A percentile compares a stretch with the other conserved stretches of the same genome.
These are phyloP conservation scores for Trametes sp. DNA, from an alignment of 1,284 basidiomycete genomes.

Conservation along the genomic window DNA sequence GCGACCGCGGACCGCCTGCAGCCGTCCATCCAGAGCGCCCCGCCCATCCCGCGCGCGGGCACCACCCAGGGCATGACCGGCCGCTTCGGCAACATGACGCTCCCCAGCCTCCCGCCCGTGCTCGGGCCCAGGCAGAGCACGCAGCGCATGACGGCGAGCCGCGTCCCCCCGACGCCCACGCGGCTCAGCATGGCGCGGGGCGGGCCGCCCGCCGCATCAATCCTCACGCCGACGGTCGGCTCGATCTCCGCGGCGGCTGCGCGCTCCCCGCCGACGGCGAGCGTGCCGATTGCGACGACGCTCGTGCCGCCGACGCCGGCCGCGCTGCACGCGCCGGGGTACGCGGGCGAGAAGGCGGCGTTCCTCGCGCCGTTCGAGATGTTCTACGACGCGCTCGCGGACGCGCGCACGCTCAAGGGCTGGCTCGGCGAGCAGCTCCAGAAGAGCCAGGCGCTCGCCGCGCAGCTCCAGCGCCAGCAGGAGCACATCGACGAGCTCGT, in stretches of 20 bases:
- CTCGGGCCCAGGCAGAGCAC: constrained; percentile 51
- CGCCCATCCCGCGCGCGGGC: constrained; percentile 65
- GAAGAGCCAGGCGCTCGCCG: constrained; percentile 61
- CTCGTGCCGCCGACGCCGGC: constrained; percentile 73
- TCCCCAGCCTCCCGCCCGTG: constrained; percentile 69
- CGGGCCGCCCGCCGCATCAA: constrained; percentile 13
- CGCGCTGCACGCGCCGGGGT: constrained; percentile 63
- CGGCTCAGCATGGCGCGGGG: constrained; percentile 59
- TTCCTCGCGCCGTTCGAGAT: constrained; percentile 80
- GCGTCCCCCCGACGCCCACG: constrained; percentile 78
- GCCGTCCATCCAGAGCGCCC: constrained; percentile 75
- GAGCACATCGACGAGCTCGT: constrained; percentile 66
- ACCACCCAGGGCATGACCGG: constrained; percentile 40
- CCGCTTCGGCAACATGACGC: constrained; percentile 59
- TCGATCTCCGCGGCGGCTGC: constrained; percentile 37
- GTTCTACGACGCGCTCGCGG: constrained; percentile 81
- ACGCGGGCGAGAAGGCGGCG: constrained; percentile 68
- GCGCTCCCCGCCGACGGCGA: constrained; percentile 59
- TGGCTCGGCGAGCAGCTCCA: constrained; percentile 78
- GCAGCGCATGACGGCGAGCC: constrained; percentile 54
- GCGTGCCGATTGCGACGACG: constrained; percentile 65
- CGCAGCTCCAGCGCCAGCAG: constrained; percentile 59
- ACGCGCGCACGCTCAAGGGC: constrained; percentile 73
- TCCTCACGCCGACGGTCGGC: constrained; percentile 32
- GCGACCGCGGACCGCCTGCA: constrained; percentile 62